A percentile compares a stretch with the other conserved stretches of the same genome.
Evolutionary conservation across 345 rosid species (phyloP).

Genomic region (Ailanthus altissimus): DNA sequence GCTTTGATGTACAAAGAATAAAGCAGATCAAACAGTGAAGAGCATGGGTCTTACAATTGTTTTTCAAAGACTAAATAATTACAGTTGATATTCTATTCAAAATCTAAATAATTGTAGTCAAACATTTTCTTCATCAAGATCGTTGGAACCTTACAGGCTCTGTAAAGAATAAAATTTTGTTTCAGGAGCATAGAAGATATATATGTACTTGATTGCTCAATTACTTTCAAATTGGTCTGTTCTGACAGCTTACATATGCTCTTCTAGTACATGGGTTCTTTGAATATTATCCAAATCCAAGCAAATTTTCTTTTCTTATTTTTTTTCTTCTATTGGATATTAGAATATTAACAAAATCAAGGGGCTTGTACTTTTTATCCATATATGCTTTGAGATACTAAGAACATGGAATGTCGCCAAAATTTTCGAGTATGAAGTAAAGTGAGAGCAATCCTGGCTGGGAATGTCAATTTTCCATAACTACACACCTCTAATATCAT

Average conservation of each 20-base stretch:
- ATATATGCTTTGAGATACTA: slow-evolving; percentile 1
- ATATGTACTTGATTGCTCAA: neutral
- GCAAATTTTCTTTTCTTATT: neutral
- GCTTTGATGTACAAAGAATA: slow-evolving; percentile 14
- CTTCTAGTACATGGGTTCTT: neutral
- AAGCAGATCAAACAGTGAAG: slow-evolving; percentile 9
- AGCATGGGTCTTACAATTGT: slow-evolving; percentile 1
- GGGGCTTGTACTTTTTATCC: neutral
- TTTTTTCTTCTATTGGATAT: neutral
- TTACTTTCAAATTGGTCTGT: slow-evolving; percentile 1
- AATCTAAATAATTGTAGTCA: slow-evolving; percentile 21
- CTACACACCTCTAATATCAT: neutral
- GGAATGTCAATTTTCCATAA: neutral
- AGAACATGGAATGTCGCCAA: slow-evolving; percentile 8
- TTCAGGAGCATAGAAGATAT: neutral
- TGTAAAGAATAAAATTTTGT: neutral
- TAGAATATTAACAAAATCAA: slow-evolving; percentile 16
- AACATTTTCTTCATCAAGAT: slow-evolving; percentile 1
- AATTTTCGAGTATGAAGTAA: neutral
- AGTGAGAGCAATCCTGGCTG: neutral
- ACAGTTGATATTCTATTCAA: slow-evolving; percentile 6
- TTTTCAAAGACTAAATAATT: slow-evolving; percentile 21
- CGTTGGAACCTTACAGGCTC: neutral
- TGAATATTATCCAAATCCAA: slow-evolving; percentile 7
- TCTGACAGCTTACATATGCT: neutral